Conservation (phyloP, 176 grass and related monocot species). For the Musa itinerans region DNA sequence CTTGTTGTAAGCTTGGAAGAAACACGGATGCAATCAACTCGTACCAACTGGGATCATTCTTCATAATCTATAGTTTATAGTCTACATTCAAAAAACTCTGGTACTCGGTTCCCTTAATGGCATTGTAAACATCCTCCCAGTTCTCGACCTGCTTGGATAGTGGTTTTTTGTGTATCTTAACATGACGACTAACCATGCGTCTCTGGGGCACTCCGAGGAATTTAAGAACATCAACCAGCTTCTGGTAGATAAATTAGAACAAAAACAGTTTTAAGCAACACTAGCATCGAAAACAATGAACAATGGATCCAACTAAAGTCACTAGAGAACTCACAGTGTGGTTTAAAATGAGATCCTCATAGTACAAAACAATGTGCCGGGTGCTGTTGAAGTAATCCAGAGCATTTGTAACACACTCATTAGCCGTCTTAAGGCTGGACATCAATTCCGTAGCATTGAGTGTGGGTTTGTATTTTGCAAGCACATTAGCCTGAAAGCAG, state of each 20-base stretch:
- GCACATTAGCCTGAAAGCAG: constrained; percentile 54
- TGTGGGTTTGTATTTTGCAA: constrained; percentile 66
- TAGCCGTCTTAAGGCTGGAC: constrained; percentile 33
- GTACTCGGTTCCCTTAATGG: constrained; percentile 54
- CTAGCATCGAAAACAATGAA: neutral
- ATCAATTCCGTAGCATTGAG: constrained; percentile 56
- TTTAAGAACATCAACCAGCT: constrained; percentile 63
- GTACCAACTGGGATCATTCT: neutral
- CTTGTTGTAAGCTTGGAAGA: neutral
- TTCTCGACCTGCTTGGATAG: constrained; percentile 68
- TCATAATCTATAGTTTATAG: constrained; percentile 30
- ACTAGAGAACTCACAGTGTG: constrained; percentile 39
- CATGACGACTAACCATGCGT: constrained; percentile 54
- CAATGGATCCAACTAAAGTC: neutral
- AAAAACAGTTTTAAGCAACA: neutral
- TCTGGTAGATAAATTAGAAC: constrained; percentile 33
- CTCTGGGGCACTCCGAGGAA: constrained; percentile 68
- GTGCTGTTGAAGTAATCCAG: constrained; percentile 59
- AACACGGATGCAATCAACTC: neutral
- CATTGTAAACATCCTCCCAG: constrained; percentile 55
- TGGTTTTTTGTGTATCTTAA: constrained; percentile 79
- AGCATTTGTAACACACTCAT: constrained; percentile 50
- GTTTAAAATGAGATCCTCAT: constrained; percentile 76
- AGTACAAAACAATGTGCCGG: constrained; percentile 68
- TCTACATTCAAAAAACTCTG: constrained; percentile 54